Evolutionary conservation across 495 filamentous ascomycete genomes (phyloP), one percentile per base, ranked within the genome.

Genomic region (Tuber indicum): DNA sequence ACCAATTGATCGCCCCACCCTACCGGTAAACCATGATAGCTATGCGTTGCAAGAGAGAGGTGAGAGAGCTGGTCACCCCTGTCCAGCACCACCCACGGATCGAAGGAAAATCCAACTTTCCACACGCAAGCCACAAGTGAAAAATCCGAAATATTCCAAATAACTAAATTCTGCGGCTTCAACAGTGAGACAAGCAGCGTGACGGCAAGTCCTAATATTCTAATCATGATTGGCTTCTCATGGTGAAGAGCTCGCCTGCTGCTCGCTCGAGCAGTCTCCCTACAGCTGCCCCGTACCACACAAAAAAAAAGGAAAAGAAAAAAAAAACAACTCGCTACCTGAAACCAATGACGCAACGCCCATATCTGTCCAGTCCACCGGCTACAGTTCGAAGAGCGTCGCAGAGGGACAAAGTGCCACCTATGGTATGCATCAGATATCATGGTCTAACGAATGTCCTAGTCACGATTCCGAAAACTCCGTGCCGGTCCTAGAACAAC

Each of bases 301-400:
- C 7, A 52, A n/a, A 52, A 52, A 52, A 9, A 52, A n/a, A 52
- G n/a, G 32, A 1, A 32, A n/a, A 52, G n/a, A 1, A 1, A 32
- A 52, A 58, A 10, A 19, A 58, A 5, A n/a, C 3, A n/a, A 32
- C 52, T 62, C 52, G 52, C n/a, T 62, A 62, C 52, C 52, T 26
- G 52, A 62, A 62, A 62, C 52, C 52, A 62, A 62, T 62, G n/a
- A 62, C 52, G 52, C 52, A 62, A 62, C 52, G 26, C 9, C 49
- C 52, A 32, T 5, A 26, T 62, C 49, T 52, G 23, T 2, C 49
- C 49, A 12, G 49, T 52, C 23, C 23, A n/a, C 21, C 8, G 23
- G 49, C 49, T 52, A 9, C 52, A 62, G 26, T 62, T 26, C n/a
- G 23, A 62, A 62, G 23, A 62, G 5, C n/a, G 52, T 12, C n/a